These are phyloP conservation scores for Cryomyces minteri DNA, from an alignment of 495 filamentous ascomycete genomes.

Conservation along the genomic window DNA sequence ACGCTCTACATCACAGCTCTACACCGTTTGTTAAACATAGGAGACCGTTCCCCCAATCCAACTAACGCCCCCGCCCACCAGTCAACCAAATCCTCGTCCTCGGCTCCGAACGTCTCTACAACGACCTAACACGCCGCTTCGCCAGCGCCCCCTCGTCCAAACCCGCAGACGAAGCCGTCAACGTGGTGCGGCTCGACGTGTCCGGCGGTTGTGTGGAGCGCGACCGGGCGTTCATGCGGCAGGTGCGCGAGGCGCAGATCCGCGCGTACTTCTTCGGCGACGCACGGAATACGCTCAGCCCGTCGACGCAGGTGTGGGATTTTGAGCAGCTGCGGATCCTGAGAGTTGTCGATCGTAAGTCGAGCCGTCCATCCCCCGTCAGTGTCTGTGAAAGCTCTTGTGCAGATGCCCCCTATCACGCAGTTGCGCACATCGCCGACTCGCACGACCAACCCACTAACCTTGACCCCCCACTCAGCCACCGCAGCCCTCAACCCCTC, in stretches of 20 bases:
- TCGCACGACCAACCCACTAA: neutral
- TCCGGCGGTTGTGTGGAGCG: constrained; percentile 77
- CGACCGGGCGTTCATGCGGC: constrained; percentile 55
- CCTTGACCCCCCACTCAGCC: neutral
- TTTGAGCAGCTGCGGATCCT: constrained; percentile 58
- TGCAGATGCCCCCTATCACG: too few species aligned
- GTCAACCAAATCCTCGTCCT: constrained; percentile 68
- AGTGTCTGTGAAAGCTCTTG: too few species aligned
- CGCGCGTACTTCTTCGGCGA: constrained; percentile 91
- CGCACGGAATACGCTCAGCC: constrained; percentile 56
- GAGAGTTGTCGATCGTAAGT: constrained; percentile 33
- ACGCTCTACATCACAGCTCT: neutral
- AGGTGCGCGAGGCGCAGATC: constrained; percentile 51
- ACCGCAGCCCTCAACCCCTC: neutral
- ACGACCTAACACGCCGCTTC: constrained; percentile 58
- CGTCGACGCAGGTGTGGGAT: constrained; percentile 61
- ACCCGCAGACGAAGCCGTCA: constrained; percentile 38
- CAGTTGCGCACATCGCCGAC: neutral
- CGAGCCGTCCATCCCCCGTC: too few species aligned
- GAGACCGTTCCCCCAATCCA: neutral
- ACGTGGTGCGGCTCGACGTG: constrained; percentile 63
- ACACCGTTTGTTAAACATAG: neutral
- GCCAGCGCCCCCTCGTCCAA: constrained; percentile 36
- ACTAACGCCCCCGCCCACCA: constrained; percentile 4
- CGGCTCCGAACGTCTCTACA: constrained; percentile 67